Percentiles rank a stretch among this genome's conserved stretches.
Evolutionary conservation across 306 rosid genomes (phyloP).

Genomic region (Quercus bicolor): DNA sequence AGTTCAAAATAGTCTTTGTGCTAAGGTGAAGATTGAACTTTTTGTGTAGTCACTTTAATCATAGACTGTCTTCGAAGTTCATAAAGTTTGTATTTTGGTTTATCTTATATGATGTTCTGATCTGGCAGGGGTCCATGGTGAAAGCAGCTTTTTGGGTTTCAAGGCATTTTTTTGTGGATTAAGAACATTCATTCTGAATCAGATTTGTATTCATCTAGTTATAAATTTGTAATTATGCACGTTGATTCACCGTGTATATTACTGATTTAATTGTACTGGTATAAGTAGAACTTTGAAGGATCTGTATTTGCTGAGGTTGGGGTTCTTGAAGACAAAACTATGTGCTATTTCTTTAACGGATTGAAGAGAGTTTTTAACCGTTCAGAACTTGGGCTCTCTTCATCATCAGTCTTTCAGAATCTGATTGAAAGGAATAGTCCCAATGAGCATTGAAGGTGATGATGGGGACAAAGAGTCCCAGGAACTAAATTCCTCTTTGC

Average conservation of each 20-base stretch:
- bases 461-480: conserved; percentile 34
- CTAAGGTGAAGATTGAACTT: background rate
- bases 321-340: conserved; percentile 25
- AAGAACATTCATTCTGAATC: conserved; percentile 12
- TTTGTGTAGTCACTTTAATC: background rate
- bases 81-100: background rate
- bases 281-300: conserved; percentile 14
- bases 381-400: conserved; percentile 33
- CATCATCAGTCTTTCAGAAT: conserved; percentile 12
- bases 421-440: conserved; percentile 48
- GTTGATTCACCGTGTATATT: background rate
- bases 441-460: conserved; percentile 52
- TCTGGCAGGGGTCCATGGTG: conserved; percentile 28
- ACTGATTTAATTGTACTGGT: conserved; percentile 29
- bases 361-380: conserved; percentile 36
- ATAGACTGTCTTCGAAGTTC: background rate
- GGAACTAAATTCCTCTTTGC: conserved; percentile 31
- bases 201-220: background rate
- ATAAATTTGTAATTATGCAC: conserved; percentile 1
- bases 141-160: conserved; percentile 25
- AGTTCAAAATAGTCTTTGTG: background rate
- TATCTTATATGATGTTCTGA: conserved; percentile 21
- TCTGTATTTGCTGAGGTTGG: conserved; percentile 13
- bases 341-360: conserved; percentile 30
- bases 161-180: conserved; percentile 21